Base-by-base conservation (phyloP, 2,329 filamentous ascomycete genomes). In the Cucurbitaria berberidis region DNA sequence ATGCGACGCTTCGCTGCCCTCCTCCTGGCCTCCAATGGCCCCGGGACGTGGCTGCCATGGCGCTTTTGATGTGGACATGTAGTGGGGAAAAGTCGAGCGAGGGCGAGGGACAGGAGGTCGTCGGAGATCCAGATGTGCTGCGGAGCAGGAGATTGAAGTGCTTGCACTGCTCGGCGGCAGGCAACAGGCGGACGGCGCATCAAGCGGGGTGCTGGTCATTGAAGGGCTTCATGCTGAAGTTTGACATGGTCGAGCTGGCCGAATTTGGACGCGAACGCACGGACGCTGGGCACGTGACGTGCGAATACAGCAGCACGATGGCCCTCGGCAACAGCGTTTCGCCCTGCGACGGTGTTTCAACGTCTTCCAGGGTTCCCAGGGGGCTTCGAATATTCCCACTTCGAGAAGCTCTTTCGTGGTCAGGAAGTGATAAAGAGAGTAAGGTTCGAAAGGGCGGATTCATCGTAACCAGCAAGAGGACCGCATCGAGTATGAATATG, bases 71-170 rank as follows among this genome's bases (percentile, higher is more conserved):
- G 77, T 35, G 73, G 67, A 57, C 74, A 76, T 52, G 73, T 73
- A 54, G 77, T 78, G 39, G 77, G 80, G 47, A 77, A 74, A 71
- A 84, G 85, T 21, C 79, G 78, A 55, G 73, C 60, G 60, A 86
- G 83, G 2, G 81, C 80, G 46, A 75, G 72, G 21, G 75, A 71
- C 13, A 89, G 78, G 21, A 82, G 61, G 40, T 83, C 77, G 62
- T 89, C 86, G 26, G 82, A 80, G 57, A 88, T 80, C 84, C 86
- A 88, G 60, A 86, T 66, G 38, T 77, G 74, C 45, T 83, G 80
- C 52, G 62, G 60, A 10, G 76, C 63, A 18, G 75, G 62, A 38
- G 70, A 59, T 36, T 79, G 65, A 39, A 77, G 75, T 59, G 74
- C 74, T 54, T 78, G 78, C 64, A 79, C 76, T 72, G 77, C 79